Conservation (phyloP, 2,329 filamentous ascomycete species). For the Coniella lustricola region DNA sequence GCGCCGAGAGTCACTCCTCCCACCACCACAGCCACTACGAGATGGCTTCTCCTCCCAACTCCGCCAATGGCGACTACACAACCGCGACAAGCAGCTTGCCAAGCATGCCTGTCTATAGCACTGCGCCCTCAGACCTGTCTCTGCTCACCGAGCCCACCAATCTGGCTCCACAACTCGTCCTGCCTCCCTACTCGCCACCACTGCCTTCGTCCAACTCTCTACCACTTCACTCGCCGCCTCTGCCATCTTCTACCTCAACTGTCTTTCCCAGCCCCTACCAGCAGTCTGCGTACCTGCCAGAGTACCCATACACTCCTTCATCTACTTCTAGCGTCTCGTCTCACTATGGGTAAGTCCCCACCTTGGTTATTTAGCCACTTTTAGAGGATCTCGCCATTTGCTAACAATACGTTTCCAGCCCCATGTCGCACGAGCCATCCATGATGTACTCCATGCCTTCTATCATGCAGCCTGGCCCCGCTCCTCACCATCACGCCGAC, state of each 20-base stretch:
- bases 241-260: slow-evolving; percentile 33
- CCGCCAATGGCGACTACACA: slow-evolving; percentile 21
- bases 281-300: slow-evolving; percentile 25
- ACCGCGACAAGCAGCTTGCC: slow-evolving; percentile 33
- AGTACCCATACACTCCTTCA: slow-evolving; percentile 25
- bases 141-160: slow-evolving; percentile 43
- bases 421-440: slow-evolving; percentile 15
- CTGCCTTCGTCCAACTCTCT: slow-evolving; percentile 36
- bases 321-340: slow-evolving; percentile 23
- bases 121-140: slow-evolving; percentile 42
- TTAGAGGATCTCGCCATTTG: slow-evolving; percentile 14
- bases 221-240: slow-evolving; percentile 41
- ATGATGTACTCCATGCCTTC: slow-evolving; percentile 27
- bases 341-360: slow-evolving; percentile 28
- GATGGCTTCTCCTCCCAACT: slow-evolving; percentile 34
- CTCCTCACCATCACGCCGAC: slow-evolving; percentile 27
- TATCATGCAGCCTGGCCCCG: slow-evolving; percentile 17
- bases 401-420: slow-evolving; percentile 16
- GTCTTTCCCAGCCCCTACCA: slow-evolving; percentile 29
- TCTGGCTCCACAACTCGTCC: slow-evolving; percentile 35
- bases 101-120: slow-evolving; percentile 45
- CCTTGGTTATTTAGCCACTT: slow-evolving; percentile 2
- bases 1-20: slow-evolving; percentile 35
- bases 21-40: slow-evolving; percentile 19
- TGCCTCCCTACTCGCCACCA: slow-evolving; percentile 43